These are phyloP conservation scores for Cercospora janseana DNA, from an alignment of 2,329 filamentous ascomycete species.

Conservation along the genomic window DNA sequence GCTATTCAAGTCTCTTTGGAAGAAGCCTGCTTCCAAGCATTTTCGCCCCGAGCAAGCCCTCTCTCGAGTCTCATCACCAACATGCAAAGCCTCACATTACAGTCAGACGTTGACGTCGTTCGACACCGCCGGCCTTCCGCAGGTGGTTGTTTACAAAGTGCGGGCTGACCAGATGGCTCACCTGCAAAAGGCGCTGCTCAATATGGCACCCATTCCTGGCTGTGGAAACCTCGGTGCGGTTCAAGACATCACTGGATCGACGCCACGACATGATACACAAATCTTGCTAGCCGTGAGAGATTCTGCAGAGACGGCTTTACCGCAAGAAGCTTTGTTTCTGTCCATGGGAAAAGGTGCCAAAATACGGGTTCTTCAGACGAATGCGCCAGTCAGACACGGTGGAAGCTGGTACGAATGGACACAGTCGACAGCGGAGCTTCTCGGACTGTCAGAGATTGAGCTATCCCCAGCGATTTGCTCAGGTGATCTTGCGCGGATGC, in stretches of 20 bases:
- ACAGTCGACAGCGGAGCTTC: slow-evolving; percentile 5
- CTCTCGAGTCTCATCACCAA: not conserved
- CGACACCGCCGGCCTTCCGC: not conserved
- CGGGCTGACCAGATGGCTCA: slow-evolving; percentile 10
- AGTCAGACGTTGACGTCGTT: slow-evolving; percentile 9
- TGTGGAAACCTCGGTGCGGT: slow-evolving; percentile 8
- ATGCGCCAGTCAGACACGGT: slow-evolving; percentile 1
- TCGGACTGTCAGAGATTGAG: slow-evolving; percentile 17
- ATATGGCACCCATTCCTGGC: slow-evolving; percentile 7
- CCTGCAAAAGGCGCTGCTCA: slow-evolving; percentile 14
- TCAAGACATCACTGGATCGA: slow-evolving; percentile 12
- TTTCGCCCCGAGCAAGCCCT: not conserved
- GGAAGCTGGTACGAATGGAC: slow-evolving; percentile 13
- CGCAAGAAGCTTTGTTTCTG: slow-evolving; percentile 16
- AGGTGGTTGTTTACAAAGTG: slow-evolving; percentile 13
- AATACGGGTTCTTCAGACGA: slow-evolving; percentile 13
- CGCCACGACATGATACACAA: slow-evolving; percentile 15
- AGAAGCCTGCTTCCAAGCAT: not conserved
- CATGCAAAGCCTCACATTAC: slow-evolving; percentile 4
- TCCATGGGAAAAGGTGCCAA: slow-evolving; percentile 12
- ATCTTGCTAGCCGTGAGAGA: slow-evolving; percentile 15
- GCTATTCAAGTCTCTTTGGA: not conserved
- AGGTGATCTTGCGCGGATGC: slow-evolving; percentile 17
- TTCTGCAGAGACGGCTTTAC: slow-evolving; percentile 9
- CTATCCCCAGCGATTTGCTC: slow-evolving; percentile 17